Evolutionary conservation across 2,329 filamentous ascomycete species (phyloP), one percentile per base, ranked within the genome.

Genomic region (Colletotrichum somersetense): DNA sequence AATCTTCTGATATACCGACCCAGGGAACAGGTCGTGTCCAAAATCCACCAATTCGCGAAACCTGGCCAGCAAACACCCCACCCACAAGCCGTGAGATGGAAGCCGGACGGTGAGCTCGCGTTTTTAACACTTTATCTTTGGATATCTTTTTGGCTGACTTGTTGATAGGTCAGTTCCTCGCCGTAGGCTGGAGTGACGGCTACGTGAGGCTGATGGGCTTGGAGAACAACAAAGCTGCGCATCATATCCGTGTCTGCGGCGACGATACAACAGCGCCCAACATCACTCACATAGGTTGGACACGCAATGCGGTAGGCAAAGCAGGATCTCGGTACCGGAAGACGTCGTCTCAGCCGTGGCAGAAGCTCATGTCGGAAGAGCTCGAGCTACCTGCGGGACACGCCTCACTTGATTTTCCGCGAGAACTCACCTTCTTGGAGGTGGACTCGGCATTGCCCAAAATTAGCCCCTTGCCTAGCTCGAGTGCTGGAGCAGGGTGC

Each of bases 141-240:
- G 14, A 26, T 3, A 12, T 1, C 14, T 18, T 33, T 53, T 30
- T 7, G 23, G 42, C 46, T 74, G 42, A 74, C 46, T n/a, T 7
- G 12, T 23, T n/a, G 18, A 23, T 38, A 92, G 91, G 92, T 11
- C 92, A 93, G 74, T 90, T 94, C 53, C 87, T 98, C 66, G 94
- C 94, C 18, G 89, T 96, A 18, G 94, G 91, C 57, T 97, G 94
- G 91, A 94, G 89, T 75, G 94, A 97, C 83, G 93, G 93, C 38
- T 89, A 89, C 8, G 89, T 96, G 26, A 91, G 94, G 70, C 83
- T 97, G 46, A 88, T 96, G 79, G 93, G 92, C 72, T 83, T 94
- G 30, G 94, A 96, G 80, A 95, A 90, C 76, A 93, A 91, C 80
- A 97, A 96, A 81, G 89, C 92, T 16, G 90, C 95, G 26, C 92